These are phyloP conservation scores for Friedmanniomyces simplex DNA, from an alignment of 495 filamentous ascomycete genomes.

Conservation along the genomic window DNA sequence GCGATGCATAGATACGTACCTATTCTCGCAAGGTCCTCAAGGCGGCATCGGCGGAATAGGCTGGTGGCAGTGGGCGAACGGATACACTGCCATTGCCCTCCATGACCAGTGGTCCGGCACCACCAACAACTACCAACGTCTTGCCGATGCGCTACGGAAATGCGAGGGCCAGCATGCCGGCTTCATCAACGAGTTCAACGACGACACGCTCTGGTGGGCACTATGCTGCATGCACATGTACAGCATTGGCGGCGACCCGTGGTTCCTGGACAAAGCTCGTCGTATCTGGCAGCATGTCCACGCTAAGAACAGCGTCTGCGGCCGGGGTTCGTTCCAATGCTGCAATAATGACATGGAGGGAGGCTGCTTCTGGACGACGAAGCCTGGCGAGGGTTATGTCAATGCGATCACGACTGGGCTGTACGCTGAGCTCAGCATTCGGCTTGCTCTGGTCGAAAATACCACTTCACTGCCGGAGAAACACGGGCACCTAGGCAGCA, in stretches of 20 bases:
- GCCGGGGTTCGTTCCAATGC: conserved; percentile 6
- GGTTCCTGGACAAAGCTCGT: conserved; percentile 14
- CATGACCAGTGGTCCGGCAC: conserved; percentile 6
- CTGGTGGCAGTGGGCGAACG: conserved; percentile 20
- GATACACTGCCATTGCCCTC: conserved; percentile 14
- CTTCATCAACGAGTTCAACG: conserved; percentile 21
- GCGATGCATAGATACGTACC: conserved; percentile 7
- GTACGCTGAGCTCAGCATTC: conserved; percentile 15
- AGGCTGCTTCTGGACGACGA: conserved; percentile 13
- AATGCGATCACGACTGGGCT: conserved; percentile 17
- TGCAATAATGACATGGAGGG: conserved; percentile 15
- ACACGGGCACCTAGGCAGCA: neutral
- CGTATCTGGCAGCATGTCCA: conserved; percentile 10
- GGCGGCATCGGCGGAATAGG: conserved; percentile 16
- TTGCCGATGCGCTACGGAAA: conserved; percentile 1
- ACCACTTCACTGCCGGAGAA: neutral
- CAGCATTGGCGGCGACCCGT: conserved; percentile 4
- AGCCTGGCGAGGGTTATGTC: conserved; percentile 5
- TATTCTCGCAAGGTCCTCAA: conserved; percentile 5
- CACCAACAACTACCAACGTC: neutral
- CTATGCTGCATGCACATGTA: conserved; percentile 14
- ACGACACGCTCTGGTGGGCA: conserved; percentile 18
- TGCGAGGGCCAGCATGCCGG: conserved; percentile 6
- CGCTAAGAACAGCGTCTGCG: conserved; percentile 1
- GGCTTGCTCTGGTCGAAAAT: neutral